Evolutionary conservation across 306 rosid species (phyloP), one percentile per base, ranked within the genome.

Genomic region (Quercus ilex): DNA sequence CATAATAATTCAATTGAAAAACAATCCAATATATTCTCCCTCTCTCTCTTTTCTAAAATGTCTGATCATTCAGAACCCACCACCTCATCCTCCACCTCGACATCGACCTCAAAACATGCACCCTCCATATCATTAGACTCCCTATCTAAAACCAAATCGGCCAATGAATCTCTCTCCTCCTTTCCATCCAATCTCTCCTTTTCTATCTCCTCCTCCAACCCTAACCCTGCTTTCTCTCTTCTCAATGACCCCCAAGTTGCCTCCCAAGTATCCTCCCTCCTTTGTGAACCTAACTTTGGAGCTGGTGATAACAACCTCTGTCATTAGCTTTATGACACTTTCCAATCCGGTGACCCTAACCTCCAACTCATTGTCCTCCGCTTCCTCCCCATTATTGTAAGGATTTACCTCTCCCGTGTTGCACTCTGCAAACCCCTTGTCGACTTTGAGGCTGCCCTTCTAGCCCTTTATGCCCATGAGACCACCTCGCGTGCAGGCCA

Each of bases 241-340:
- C 92, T 89, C 83, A 74, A 74, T 55, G 85, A 90, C 84, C 71
- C 79, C 15, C 12, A 71, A 53, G 33, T 79, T 10, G 80, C 85
- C 76, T n/a, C 87, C 79, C 56, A 71, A 6, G 88, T 94, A 78
- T 84, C 88, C 68, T 0, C 85, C 81, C 97, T 91, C 81, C 97
- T 92, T 86, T 87, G 89, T 62, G 33, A 74, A 2, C 87, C 94
- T 0, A 69, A 85, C 89, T 91, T 97, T 73, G 97, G 97, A 70
- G 38, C 91, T 19, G 91, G 97, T 43, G 90, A 91, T 73, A 88
- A 91, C 89, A 80, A 84, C 59, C 90, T 92, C 69, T 94, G 97
- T 63, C 92, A 92, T 0, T 92, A 97, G 98, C 93, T 94, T 59
- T 94, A 92, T 64, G 97, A 94, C 77, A 83, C 95, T 46, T 90